phyloP scores from a whole-genome alignment of 306 rosid species.

The Fragaria nilgerrensis region DNA sequence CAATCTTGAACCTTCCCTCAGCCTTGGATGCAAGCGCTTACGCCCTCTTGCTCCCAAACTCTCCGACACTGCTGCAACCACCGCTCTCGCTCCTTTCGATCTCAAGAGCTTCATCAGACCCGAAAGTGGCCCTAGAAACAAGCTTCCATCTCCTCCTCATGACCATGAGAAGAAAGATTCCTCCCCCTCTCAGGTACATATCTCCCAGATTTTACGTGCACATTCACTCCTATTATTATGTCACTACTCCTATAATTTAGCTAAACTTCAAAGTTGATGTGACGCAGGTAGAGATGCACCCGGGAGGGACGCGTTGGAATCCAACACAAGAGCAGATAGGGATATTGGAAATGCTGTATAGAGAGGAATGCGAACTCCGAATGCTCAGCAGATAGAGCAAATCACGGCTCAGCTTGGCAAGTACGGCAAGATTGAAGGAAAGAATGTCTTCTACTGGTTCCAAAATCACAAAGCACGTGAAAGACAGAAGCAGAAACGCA shows the following conservation, averaged over 20 bases:
- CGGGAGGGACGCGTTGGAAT: slow-evolving; percentile 95
- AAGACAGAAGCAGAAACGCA: slow-evolving; percentile 88
- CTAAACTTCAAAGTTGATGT: background rate
- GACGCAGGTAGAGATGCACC: slow-evolving; percentile 65
- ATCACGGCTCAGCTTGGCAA: slow-evolving; percentile 73
- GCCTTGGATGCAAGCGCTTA: slow-evolving; percentile 75
- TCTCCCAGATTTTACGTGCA: background rate
- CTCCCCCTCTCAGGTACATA: slow-evolving; percentile 40
- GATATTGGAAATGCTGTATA: slow-evolving; percentile 83
- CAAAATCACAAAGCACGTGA: slow-evolving; percentile 98
- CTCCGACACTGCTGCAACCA: slow-evolving; percentile 16
- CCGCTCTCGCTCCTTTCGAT: slow-evolving; percentile 48
- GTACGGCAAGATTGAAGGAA: slow-evolving; percentile 97
- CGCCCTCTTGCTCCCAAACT: slow-evolving; percentile 93
- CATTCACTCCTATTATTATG: background rate
- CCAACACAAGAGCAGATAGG: slow-evolving; percentile 97
- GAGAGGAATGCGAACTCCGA: slow-evolving; percentile 91
- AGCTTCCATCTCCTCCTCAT: slow-evolving; percentile 30
- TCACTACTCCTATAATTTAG: background rate
- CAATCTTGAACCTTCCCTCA: slow-evolving; percentile 59
- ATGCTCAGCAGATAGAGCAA: slow-evolving; percentile 88
- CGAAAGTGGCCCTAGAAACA: slow-evolving; percentile 53
- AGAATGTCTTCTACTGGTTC: slow-evolving; percentile 97
- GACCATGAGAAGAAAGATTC: slow-evolving; percentile 43
- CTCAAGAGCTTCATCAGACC: slow-evolving; percentile 86